These are phyloP conservation scores for Physcia stellaris DNA, from an alignment of 495 filamentous ascomycete species.

Conservation along the genomic window DNA sequence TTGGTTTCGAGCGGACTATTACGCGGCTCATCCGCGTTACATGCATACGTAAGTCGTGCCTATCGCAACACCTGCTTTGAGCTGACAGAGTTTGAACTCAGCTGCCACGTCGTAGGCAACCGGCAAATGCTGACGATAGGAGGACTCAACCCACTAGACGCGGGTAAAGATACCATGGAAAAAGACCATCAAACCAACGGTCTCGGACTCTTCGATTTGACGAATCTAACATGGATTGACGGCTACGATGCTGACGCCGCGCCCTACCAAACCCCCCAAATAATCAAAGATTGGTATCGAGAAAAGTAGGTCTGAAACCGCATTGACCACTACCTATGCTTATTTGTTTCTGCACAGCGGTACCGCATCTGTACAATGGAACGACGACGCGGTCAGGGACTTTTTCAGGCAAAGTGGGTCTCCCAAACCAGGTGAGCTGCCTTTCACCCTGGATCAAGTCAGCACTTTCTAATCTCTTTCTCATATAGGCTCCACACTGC, in stretches of 20 bases:
- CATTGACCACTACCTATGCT: no score
- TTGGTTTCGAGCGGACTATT: slow-evolving; percentile 13
- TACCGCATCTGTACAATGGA: no score
- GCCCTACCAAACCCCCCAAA: neutral
- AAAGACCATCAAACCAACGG: neutral
- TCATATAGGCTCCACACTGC: neutral
- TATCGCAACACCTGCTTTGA: no score
- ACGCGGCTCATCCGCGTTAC: slow-evolving; percentile 16
- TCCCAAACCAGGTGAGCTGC: no score
- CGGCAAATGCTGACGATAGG: slow-evolving; percentile 1
- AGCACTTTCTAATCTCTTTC: no score
- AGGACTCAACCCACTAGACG: neutral
- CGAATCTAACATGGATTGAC: neutral
- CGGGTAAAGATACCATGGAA: neutral
- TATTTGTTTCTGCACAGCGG: no score
- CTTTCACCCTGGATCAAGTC: no score
- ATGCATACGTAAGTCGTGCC: no score
- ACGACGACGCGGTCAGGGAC: no score
- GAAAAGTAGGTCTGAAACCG: no score
- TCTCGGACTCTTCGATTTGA: neutral
- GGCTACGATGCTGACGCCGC: slow-evolving; percentile 2
- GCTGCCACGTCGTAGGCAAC: slow-evolving; percentile 23
- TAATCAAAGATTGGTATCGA: neutral
- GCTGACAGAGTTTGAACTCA: no score
- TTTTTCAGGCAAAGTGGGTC: no score